Base-by-base conservation (phyloP, 2,329 filamentous ascomycete species). In the Aureobasidium sp. region DNA sequence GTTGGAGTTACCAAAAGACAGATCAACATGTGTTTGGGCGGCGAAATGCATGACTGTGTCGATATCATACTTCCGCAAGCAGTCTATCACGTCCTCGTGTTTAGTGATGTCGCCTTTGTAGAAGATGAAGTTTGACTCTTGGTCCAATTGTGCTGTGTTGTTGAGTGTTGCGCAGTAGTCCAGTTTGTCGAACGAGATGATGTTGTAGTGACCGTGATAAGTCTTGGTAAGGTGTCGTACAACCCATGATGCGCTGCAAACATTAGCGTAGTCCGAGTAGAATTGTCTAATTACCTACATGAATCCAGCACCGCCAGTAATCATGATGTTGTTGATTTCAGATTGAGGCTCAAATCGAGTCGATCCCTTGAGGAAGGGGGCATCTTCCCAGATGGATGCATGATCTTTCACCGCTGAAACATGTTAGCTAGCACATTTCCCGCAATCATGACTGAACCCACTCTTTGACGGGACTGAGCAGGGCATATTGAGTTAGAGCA, bases 21-120 rank as follows among this genome's bases (percentile, higher is more conserved):
- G 75, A 68, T 93, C 89, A 55, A 94, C 90, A 70, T 93, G 89
- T 8, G 88, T 90, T 75, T 91, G 87, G 21, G 90, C 90, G 3
- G 90, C 90, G 69, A 94, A 91, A 73, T 93, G 89, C 73, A 93
- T 85, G 64, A 94, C 81, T 58, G 88, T 91, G 71, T 93, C 90
- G 68, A 93, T 87, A 37, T 83, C 81, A 76, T 90, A 80, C 63
- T 84, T 81, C 71, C 87, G 81, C 69, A 93, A 81, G 70, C 86
- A 90, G 67, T 83, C 82, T 65, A 88, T 80, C 3, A 93, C 87
- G 68, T 89, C 84, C 6, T 79, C 77, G 1, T 85, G 85, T 65
- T 87, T 85, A 36, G 87, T 91, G 66, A 93, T 85, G 69, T 93
- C 88, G 60, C 90, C 89, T 71, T 89, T 85, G 73, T 90, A 88